Evolutionary conservation across 2,329 filamentous ascomycete genomes (phyloP).

Genomic region (Pseudogymnoascus verrucosus): DNA sequence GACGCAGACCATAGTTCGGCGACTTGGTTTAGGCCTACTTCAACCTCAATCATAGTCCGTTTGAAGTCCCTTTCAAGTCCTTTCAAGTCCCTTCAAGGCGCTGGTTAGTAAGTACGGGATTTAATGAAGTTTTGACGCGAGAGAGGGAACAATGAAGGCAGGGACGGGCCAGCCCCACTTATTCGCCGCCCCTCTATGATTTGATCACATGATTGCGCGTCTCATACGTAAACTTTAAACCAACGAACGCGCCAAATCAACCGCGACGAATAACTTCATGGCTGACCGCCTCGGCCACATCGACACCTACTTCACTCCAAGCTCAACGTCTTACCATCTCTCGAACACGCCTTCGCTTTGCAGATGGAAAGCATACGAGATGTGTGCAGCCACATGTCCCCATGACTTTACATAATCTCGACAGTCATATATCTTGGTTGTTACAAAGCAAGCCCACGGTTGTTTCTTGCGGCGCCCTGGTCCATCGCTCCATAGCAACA

Average conservation of each 20-base stretch:
- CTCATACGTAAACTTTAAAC: not conserved
- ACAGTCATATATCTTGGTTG: constrained; percentile 28
- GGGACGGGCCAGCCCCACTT: not conserved
- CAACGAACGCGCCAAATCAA: not conserved
- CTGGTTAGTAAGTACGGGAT: not conserved
- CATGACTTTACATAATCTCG: constrained; percentile 31
- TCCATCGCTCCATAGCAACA: not conserved
- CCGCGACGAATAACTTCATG: constrained; percentile 6
- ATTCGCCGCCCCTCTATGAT: not conserved
- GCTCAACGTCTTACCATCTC: not conserved
- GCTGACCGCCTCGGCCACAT: not conserved
- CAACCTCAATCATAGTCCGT: not conserved
- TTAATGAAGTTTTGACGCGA: not conserved
- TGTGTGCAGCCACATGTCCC: constrained; percentile 18
- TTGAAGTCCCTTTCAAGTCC: not conserved
- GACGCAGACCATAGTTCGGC: not conserved
- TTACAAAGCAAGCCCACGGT: constrained; percentile 21
- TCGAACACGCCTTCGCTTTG: not conserved
- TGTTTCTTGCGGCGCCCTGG: not conserved
- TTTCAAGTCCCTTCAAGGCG: not conserved
- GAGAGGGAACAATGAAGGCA: not conserved
- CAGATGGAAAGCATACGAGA: constrained; percentile 10
- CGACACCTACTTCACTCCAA: not conserved
- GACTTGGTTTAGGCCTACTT: not conserved
- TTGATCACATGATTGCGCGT: not conserved